Base-by-base conservation (phyloP, 225 moss, liverwort and hornwort species). In the Pseudoscleropodium purum region DNA sequence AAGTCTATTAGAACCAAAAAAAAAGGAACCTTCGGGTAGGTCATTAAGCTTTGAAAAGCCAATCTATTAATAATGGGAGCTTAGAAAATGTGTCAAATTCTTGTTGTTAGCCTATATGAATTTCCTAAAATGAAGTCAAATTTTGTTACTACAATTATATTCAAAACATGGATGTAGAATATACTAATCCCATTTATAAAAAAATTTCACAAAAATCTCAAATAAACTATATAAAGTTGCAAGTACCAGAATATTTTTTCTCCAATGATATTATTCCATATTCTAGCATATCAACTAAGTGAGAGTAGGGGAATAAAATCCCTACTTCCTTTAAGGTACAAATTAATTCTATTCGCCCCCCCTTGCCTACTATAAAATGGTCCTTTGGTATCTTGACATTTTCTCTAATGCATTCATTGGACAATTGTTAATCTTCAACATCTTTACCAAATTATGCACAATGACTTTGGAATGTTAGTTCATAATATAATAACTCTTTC, bases 131-230 rank as follows among this genome's bases (percentile, higher is more conserved):
- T 41, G 9, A 73, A 73, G 26, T 43, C 1, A 27, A 0, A 15
- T 73, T 43, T 15, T 27, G 9, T 43, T 73, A 2, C 27, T 0
- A 73, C 8, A n/a, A 68, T 68, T 68, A 21, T 3, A 68, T 37
- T 68, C 37, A 68, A 47, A 24, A 24, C 5, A 25, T 3, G 2
- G 24, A 70, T 70, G 2, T 3, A 0, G 11, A 39, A 2, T 70
- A 39, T 7, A 68, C 18, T 13, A 1, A 0, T 24, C 0, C 2
- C 4, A 39, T 39, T n/a, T 3, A 39, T 69, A 4, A 39, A 7
- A 24, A 13, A 0, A 24, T 39, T 69, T 69, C 7, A 24, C 0
- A 69, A 2, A 24, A 23, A 13, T 24, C 7, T 2, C 24, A 69
- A 24, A 39, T 39, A 69, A 67, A 69, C 5, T 12, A 24, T 69